Base-by-base conservation (phyloP, 176 grass and related monocot genomes). In the Metroxylon sagu region DNA sequence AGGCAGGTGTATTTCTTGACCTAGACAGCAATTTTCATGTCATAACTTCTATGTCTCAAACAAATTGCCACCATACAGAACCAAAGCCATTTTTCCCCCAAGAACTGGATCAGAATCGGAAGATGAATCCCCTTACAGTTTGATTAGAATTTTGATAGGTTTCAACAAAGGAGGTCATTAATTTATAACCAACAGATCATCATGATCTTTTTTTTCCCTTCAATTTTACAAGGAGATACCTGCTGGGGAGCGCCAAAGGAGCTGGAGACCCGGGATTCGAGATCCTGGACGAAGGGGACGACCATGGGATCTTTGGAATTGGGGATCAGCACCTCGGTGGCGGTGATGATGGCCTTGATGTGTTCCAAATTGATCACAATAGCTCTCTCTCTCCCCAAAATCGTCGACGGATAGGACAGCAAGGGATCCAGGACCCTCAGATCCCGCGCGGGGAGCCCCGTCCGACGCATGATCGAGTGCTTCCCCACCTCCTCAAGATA, bases 291-390 rank as follows among this genome's bases (percentile, higher is more conserved):
- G 59, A 95, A 89, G 28, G 76, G 80, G 49, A 80, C 59, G 61
- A 89, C 57, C 28, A 62, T 54, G 4, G 70, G 79, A 62, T 81
- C 78, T 25, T 57, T 66, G 50, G 79, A 74, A 61, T 84, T 74
- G 15, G 78, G 74, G 67, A 90, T 78, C 28, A 95, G 76, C 60
- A 83, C 86, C 83, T 87, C 80, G 66, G 70, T 15, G 56, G 86
- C 91, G 55, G 86, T 95, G 53, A 95, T 66, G 43, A 90, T 76
- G 65, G 65, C 83, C 75, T 76, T 81, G 86, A 90, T 82, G 78
- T 78, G 75, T 74, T 95, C 86, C 69, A 90, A 79, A 65, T 85
- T 96, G 17, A 96, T 54, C 57, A 96, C 83, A 70, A 96, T 71
- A 59, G 87, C 83, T 52, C 83, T 75, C 16, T 96, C 87, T 64